Conservation (phyloP, 192 early-diverging fungal species). For the Glomus cerebriforme region DNA sequence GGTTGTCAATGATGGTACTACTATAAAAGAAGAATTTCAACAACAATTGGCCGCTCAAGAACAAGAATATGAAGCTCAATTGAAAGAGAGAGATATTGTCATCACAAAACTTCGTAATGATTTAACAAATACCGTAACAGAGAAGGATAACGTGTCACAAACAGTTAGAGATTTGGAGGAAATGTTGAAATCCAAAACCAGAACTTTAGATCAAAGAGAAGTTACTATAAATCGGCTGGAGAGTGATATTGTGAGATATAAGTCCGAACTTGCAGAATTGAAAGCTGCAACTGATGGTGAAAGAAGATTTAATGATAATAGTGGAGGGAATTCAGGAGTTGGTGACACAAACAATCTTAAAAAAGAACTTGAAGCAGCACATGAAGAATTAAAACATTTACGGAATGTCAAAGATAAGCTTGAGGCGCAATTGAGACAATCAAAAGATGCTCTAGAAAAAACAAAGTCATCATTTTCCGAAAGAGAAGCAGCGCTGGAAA, state of each 20-base stretch:
- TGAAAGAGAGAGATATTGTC: conserved; percentile 33
- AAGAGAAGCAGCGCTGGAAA: conserved; percentile 36
- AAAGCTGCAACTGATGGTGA: background rate
- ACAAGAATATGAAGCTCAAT: conserved; percentile 32
- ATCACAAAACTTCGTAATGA: conserved; percentile 23
- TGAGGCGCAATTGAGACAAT: conserved; percentile 22
- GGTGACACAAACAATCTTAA: background rate
- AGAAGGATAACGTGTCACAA: conserved; percentile 12
- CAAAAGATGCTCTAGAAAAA: conserved; percentile 18
- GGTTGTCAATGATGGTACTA: conserved; percentile 37
- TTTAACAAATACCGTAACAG: background rate
- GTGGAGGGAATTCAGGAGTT: background rate
- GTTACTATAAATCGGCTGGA: conserved; percentile 37
- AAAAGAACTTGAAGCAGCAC: conserved; percentile 21
- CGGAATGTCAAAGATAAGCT: conserved; percentile 29
- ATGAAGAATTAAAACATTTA: conserved; percentile 37
- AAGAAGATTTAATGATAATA: background rate
- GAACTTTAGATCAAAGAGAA: conserved; percentile 41
- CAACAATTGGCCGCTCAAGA: conserved; percentile 33
- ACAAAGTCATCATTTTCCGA: conserved; percentile 28
- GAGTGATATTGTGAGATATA: conserved; percentile 27
- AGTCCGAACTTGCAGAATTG: conserved; percentile 1
- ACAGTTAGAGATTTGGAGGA: conserved; percentile 34
- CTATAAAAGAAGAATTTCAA: conserved; percentile 33
- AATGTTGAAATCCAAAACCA: conserved; percentile 41